Conservation (phyloP, 1,139 yeast species). For the Kodamaea arcana region DNA sequence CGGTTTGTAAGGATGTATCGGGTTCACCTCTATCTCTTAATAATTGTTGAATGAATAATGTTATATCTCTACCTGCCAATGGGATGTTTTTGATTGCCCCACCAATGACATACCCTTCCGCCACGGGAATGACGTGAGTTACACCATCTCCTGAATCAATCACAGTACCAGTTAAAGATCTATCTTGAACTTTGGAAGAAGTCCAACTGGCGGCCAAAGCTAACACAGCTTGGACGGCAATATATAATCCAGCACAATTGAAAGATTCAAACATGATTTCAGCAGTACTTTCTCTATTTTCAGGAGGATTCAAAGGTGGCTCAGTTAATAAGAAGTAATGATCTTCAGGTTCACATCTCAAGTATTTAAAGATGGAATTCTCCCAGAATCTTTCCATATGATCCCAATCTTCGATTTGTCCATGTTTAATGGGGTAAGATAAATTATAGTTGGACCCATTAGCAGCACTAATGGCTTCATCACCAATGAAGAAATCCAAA, state of each 20-base stretch:
- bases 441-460: conserved; percentile 87
- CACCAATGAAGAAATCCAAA: conserved; percentile 91
- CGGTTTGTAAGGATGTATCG: conserved; percentile 91
- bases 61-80: conserved; percentile 97
- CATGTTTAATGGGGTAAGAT: conserved; percentile 91
- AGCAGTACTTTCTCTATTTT: conserved; percentile 96
- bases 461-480: conserved; percentile 87
- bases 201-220: conserved; percentile 99
- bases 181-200: conserved; percentile 87
- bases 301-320: conserved; percentile 98
- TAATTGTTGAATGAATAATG: conserved; percentile 85
- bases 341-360: conserved; percentile 98
- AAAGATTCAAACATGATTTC: conserved; percentile 98
- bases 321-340: conserved; percentile 93
- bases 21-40: conserved; percentile 95
- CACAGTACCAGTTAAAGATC: conserved; percentile 96
- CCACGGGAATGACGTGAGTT: conserved; percentile 98
- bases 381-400: conserved; percentile 99
- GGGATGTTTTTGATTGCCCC: conserved; percentile 96
- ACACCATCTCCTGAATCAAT: conserved; percentile 98
- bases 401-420: conserved; percentile 98
- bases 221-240: conserved; percentile 97
- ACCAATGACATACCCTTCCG: conserved; percentile 98
- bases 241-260: conserved; percentile 96
- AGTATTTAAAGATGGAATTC: conserved; percentile 88